Base-by-base conservation (phyloP, 2,329 filamentous ascomycete genomes). In the Annulohypoxylon truncatum region DNA sequence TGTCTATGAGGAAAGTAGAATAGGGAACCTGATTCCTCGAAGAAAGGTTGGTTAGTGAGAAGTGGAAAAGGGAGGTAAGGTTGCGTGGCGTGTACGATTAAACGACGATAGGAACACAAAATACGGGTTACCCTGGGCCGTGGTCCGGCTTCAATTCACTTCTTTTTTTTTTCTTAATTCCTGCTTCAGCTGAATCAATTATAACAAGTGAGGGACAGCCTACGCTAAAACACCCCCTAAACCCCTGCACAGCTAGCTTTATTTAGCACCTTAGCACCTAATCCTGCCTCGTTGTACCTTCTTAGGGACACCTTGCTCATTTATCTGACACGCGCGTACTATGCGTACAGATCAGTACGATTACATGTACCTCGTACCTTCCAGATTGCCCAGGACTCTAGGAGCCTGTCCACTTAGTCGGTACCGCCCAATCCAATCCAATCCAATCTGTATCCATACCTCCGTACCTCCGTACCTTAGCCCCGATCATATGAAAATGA, bases 81-180 rank as follows among this genome's bases (percentile, higher is more conserved):
- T 69, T 70, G 67, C 67, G 67, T 69, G 67, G 67, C 67, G 51
- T 70, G 65, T 67, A 68, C 61, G 61, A 69, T 64, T 61, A 53
- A 40, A 65, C 56, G 56, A 55, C 61, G 57, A 65, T 67, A 61
- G 59, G 59, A 61, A 50, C 24, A 59, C 56, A 28, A 55, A 66
- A 64, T 66, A 66, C 59, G 55, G 62, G 52, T 38, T 69, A 64
- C 52, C 66, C 66, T 68, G 62, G 66, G 58, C 62, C 59, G 66
- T 54, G 55, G 33, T 57, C 66, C 62, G 66, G 53, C 66, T 61
- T 55, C 35, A 44, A 63, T 68, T 68, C 57, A 58, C 44, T 59
- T 50, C 50, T 33, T 56, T 50, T 52, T 33, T 56, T 57, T 50
- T 52, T 28, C 48, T 56, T 22, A 42, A 42, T 52, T 53, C 55